phyloP scores from a whole-genome alignment of 192 early-diverging fungal species.

The Chytriomyces sp. region DNA sequence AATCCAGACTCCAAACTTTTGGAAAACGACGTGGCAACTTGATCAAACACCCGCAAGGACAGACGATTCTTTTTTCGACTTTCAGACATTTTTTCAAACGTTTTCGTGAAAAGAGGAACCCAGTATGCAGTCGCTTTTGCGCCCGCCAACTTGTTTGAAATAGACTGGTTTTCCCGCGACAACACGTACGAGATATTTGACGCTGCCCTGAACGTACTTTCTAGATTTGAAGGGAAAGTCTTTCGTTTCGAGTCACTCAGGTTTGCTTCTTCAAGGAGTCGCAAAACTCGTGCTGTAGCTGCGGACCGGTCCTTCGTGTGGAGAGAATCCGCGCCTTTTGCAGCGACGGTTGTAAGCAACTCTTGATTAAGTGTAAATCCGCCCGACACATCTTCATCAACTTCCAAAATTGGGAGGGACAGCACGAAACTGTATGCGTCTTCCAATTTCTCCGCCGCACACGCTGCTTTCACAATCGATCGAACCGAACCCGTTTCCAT shows the following conservation, averaged over 20 bases:
- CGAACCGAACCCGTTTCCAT: too few relatives aligned
- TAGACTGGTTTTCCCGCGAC: background rate
- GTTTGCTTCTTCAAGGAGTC: background rate
- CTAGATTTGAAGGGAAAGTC: background rate
- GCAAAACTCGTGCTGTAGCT: background rate
- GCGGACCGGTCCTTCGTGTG: background rate
- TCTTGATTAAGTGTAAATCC: background rate
- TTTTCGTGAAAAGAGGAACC: background rate
- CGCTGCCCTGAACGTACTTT: background rate
- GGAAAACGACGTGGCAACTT: too few relatives aligned
- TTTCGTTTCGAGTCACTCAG: background rate
- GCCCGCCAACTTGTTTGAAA: background rate
- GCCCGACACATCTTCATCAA: too few relatives aligned
- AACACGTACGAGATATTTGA: background rate
- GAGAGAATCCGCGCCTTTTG: background rate
- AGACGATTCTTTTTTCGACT: too few relatives aligned
- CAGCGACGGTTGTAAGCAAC: background rate
- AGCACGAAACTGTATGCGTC: too few relatives aligned
- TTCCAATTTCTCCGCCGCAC: too few relatives aligned
- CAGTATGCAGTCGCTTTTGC: background rate
- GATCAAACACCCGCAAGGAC: too few relatives aligned
- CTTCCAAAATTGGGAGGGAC: too few relatives aligned
- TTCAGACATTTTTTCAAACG: too few relatives aligned
- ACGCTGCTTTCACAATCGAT: too few relatives aligned
- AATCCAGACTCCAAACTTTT: too few relatives aligned